Evolutionary conservation across 768 basidiomycete species (phyloP), one percentile per base, ranked within the genome.

Genomic region (Pseudohyphozyma bogoriensis): DNA sequence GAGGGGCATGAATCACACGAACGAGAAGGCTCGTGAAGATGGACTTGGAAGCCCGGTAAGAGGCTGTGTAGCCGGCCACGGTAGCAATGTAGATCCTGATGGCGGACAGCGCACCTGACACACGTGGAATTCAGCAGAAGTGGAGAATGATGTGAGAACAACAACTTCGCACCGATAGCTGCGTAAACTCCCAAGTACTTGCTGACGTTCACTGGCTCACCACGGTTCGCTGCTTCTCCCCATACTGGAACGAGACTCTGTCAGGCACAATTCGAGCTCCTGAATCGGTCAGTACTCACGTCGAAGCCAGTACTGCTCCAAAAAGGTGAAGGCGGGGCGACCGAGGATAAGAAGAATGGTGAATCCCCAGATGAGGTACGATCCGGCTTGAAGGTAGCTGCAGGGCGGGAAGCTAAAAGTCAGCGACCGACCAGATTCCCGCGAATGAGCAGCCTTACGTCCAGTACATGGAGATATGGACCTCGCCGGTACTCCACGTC

Each of bases 1-100:
- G 75, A 4, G 84, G 84, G 0, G 84, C 83, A 40, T 81, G 75
- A 8, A 81, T 79, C 15, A 86, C 74, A 29, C 82, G 73, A 40
- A 71, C 72, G 18, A 85, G 76, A 55, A 86, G 78, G 8, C 76
- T 72, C 6, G 74, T 66, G 72, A 86, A 87, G 15, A 86, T 39
- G 0, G 46, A 20, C 18, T 58, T 63, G 2, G 66, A 63, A 0
- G 56, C 66, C 2, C 50, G 51, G 1, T 58, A 9, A 7, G 44
- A 42, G 9, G 49, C 51, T n/a, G 45, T 4, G 37, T 55, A 55
- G 37, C 42, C 39, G 18, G 32, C 53, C 4, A 31, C 39, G 18
- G 32, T 42, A 54, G 15, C 18, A 54, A 2, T 24, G n/a, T 28
- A 12, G 40, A 44, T 4, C n/a, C n/a, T n/a, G n/a, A n/a, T n/a